Conservation (phyloP, 2,329 filamentous ascomycete genomes). For the Ascocoryne sarcoides region DNA sequence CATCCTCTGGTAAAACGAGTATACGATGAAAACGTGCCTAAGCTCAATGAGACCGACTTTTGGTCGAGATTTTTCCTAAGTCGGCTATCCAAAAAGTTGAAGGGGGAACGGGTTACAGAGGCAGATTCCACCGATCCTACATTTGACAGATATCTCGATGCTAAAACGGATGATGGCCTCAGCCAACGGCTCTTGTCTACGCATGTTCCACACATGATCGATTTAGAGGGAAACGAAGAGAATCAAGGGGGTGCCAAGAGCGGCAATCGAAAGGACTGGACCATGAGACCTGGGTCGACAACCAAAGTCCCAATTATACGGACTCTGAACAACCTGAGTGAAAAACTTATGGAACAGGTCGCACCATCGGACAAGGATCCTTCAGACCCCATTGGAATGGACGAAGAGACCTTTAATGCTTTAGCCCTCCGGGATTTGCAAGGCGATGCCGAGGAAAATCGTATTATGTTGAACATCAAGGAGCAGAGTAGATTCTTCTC, state of each 20-base stretch:
- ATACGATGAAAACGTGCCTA: conserved; percentile 88
- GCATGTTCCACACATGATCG: conserved; percentile 79
- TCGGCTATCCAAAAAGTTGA: conserved; percentile 79
- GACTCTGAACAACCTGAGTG: conserved; percentile 81
- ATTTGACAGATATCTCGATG: conserved; percentile 77
- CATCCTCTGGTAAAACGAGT: conserved; percentile 84
- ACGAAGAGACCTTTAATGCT: conserved; percentile 66
- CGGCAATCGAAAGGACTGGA: conserved; percentile 81
- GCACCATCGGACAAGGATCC: conserved; percentile 66
- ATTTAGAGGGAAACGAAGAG: conserved; percentile 89
- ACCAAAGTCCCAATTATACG: conserved; percentile 82
- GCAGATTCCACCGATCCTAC: conserved; percentile 67
- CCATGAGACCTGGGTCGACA: conserved; percentile 70
- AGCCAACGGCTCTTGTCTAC: conserved; percentile 48
- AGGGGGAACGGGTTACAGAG: conserved; percentile 78
- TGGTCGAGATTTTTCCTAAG: conserved; percentile 94
- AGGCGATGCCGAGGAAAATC: conserved; percentile 62
- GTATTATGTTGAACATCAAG: conserved; percentile 77
- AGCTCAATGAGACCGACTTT: conserved; percentile 70
- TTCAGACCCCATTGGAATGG: conserved; percentile 55
- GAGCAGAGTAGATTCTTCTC: conserved; percentile 81
- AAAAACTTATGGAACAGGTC: conserved; percentile 87
- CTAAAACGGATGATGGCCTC: conserved; percentile 51
- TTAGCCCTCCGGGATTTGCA: conserved; percentile 73
- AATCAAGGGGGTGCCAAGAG: conserved; percentile 75